Conservation (phyloP, 2,329 filamentous ascomycete genomes). For the Fusarium virguliforme region DNA sequence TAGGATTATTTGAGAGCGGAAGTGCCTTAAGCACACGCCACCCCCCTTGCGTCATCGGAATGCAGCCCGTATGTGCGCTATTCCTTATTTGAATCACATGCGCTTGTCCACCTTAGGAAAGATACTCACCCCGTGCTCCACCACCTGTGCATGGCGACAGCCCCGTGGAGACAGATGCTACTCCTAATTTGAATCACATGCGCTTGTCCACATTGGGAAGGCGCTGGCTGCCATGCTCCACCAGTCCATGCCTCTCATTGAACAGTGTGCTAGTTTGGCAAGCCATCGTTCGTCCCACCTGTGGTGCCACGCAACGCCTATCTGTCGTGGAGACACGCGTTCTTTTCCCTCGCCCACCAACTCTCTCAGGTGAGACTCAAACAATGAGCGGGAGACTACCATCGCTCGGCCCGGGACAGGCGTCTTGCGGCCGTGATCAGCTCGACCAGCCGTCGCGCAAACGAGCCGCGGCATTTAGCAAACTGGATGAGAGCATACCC, state of each 20-base stretch:
- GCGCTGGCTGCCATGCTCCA: too few relatives aligned
- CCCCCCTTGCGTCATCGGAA: neutral
- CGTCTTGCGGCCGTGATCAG: neutral
- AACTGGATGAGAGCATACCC: conserved; percentile 6
- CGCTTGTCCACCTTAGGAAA: too few relatives aligned
- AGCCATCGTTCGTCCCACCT: neutral
- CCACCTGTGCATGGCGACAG: too few relatives aligned
- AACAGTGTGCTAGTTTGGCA: too few relatives aligned
- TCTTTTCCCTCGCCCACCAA: neutral
- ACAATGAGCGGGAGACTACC: neutral
- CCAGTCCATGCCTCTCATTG: too few relatives aligned
- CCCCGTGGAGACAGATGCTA: too few relatives aligned
- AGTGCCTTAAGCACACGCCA: neutral
- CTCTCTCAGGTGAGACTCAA: neutral
- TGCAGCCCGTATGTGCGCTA: neutral
- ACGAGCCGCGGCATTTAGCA: neutral
- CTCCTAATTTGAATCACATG: too few relatives aligned
- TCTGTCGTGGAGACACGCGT: neutral
- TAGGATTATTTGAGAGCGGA: neutral
- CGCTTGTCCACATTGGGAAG: too few relatives aligned
- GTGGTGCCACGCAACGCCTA: neutral
- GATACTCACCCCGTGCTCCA: too few relatives aligned
- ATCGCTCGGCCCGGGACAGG: neutral
- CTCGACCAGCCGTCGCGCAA: neutral
- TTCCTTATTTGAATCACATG: neutral